These are phyloP conservation scores for Talaromyces sp. DNA, from an alignment of 2,329 filamentous ascomycete genomes.

Conservation along the genomic window DNA sequence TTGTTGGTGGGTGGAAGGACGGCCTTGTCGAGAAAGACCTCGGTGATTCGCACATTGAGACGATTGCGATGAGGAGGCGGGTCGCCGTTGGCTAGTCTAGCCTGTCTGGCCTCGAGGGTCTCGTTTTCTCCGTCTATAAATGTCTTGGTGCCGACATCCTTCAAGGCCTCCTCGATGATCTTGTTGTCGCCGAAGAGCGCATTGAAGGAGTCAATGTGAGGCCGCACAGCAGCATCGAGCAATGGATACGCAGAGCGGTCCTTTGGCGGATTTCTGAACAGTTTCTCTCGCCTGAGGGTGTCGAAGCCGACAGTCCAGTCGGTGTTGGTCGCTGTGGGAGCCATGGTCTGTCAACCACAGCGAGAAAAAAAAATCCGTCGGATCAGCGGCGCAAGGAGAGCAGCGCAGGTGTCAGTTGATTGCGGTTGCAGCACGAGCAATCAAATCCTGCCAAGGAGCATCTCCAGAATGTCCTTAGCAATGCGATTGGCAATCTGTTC, in stretches of 20 bases:
- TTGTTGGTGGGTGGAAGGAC: conserved; percentile 78
- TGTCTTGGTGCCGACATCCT: conserved; percentile 84
- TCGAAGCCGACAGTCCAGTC: conserved; percentile 83
- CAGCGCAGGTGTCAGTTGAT: neutral
- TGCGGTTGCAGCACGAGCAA: neutral
- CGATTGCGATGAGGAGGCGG: conserved; percentile 61
- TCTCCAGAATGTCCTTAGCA: neutral
- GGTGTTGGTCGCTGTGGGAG: conserved; percentile 55
- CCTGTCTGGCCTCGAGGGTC: conserved; percentile 31
- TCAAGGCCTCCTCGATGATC: conserved; percentile 67
- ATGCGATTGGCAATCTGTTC: neutral
- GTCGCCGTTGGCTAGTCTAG: conserved; percentile 49
- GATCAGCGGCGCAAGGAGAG: neutral
- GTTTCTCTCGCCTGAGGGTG: conserved; percentile 75
- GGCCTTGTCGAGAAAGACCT: conserved; percentile 77
- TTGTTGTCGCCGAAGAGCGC: conserved; percentile 72
- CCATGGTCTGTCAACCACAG: conserved; percentile 40
- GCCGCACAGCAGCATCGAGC: conserved; percentile 77
- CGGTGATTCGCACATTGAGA: conserved; percentile 71
- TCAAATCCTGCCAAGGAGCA: neutral
- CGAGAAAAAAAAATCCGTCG: neutral
- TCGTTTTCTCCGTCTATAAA: conserved; percentile 73
- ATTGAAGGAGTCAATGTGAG: conserved; percentile 96
- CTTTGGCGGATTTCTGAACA: conserved; percentile 83
- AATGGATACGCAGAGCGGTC: conserved; percentile 85